phyloP scores from a whole-genome alignment of 2,329 filamentous ascomycete species.

The Neopestalotiopsis clavispora region DNA sequence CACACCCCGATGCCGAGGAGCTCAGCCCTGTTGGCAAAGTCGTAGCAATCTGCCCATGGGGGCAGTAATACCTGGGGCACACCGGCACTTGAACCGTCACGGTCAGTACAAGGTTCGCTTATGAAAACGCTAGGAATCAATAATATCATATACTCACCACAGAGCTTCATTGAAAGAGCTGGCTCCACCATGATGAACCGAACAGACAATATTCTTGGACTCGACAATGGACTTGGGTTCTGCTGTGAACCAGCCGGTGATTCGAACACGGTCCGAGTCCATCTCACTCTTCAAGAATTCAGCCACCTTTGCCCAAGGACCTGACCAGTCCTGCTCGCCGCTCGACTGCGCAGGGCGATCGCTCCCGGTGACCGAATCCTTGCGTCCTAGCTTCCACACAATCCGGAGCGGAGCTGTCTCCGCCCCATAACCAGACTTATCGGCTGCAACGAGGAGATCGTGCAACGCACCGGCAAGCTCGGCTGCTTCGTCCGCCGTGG shows the following conservation, averaged over 20 bases:
- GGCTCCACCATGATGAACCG: conserved; percentile 43
- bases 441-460: conserved; percentile 35
- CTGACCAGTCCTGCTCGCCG: background rate
- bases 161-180: conserved; percentile 34
- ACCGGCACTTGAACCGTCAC: conserved; percentile 19
- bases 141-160: background rate
- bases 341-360: conserved; percentile 14
- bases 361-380: conserved; percentile 10
- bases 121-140: background rate
- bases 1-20: conserved; percentile 25
- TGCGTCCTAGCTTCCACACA: conserved; percentile 40
- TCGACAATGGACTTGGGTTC: conserved; percentile 20
- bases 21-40: conserved; percentile 26
- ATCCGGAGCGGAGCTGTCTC: conserved; percentile 36
- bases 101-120: background rate
- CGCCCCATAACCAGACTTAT: conserved; percentile 26
- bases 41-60: conserved; percentile 28
- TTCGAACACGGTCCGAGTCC: conserved; percentile 5
- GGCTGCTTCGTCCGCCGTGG: conserved; percentile 35
- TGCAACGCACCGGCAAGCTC: conserved; percentile 40
- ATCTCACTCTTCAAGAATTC: conserved; percentile 23
- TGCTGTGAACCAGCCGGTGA: conserved; percentile 1
- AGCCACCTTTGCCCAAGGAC: conserved; percentile 19
- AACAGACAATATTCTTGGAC: conserved; percentile 32
- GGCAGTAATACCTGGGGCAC: conserved; percentile 26